Base-by-base conservation (phyloP, 2,329 filamentous ascomycete species). In the Colletotrichum eleusines region DNA sequence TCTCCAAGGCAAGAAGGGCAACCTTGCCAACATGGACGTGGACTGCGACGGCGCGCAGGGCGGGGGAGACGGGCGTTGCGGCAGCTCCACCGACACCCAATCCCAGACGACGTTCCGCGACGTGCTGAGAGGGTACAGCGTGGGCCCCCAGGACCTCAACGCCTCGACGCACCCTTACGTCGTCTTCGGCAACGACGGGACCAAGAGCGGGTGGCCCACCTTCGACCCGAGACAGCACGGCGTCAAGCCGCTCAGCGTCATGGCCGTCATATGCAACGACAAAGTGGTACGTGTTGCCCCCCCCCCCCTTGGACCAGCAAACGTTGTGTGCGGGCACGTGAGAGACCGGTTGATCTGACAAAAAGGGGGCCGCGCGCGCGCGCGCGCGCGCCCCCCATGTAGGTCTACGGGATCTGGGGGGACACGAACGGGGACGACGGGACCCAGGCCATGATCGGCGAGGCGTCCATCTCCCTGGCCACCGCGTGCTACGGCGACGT, bases 331-430 rank as follows among this genome's bases (percentile, higher is more conserved):
- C n/a, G n/a, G n/a, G n/a, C n/a, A n/a, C n/a, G n/a, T n/a, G n/a
- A n/a, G n/a, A n/a, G n/a, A n/a, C n/a, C n/a, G n/a, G n/a, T n/a
- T n/a, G 8, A 33, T 60, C 48, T 26, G 2, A 50, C 65, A 38
- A 54, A n/a, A n/a, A n/a, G n/a, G n/a, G 16, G 26, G 4, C 1
- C 14, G 33, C 14, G 11, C 48, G n/a, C n/a, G n/a, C n/a, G n/a
- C n/a, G n/a, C n/a, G n/a, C n/a, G n/a, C n/a, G n/a, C n/a, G n/a
- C n/a, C n/a, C n/a, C n/a, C n/a, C n/a, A n/a, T n/a, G 0, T 60
- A 86, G 84, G 81, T 84, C 73, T 90, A 90, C 75, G 88, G 87
- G 14, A 79, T 90, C 60, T 91, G 87, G 88, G 89, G 88, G 26
- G 88, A 91, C 73, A 86, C 85, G 42, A 90, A 91, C 72, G 89